phyloP scores from a whole-genome alignment of 805 yeast genomes.

The Candida jianshihensis region DNA sequence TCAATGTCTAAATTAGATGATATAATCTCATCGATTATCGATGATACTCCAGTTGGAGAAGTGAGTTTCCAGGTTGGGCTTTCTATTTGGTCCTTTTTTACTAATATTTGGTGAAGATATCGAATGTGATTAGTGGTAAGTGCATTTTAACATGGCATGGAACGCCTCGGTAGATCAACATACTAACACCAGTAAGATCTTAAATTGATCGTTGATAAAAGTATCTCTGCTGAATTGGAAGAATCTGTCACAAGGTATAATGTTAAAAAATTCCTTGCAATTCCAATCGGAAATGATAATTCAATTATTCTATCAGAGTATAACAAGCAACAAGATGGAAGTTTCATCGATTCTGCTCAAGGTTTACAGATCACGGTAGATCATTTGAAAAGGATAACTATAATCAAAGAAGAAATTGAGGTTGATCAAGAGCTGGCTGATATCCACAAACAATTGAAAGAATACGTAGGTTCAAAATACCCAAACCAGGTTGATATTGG shows the following conservation, averaged over 20 bases:
- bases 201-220: slow-evolving; percentile 34
- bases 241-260: slow-evolving; percentile 36
- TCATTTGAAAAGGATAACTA: slow-evolving; percentile 38
- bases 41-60: slow-evolving; percentile 55
- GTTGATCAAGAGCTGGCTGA: slow-evolving; percentile 13
- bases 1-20: slow-evolving; percentile 10
- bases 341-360: slow-evolving; percentile 44
- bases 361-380: slow-evolving; percentile 53
- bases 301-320: slow-evolving; percentile 39
- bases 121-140: slow-evolving; percentile 28
- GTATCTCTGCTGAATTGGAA: slow-evolving; percentile 26
- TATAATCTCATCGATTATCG: slow-evolving; percentile 24
- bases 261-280: slow-evolving; percentile 29
- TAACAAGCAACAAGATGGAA: slow-evolving; percentile 41
- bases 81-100: too few relatives aligned
- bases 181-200: slow-evolving; percentile 27
- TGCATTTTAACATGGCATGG: not conserved
- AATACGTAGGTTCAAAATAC: slow-evolving; percentile 59
- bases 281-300: slow-evolving; percentile 24
- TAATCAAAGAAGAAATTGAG: slow-evolving; percentile 43
- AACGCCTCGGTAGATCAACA: too few relatives aligned
- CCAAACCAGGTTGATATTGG: slow-evolving; percentile 47
- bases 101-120: slow-evolving; percentile 9
- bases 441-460: slow-evolving; percentile 15
- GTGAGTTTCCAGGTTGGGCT: slow-evolving; percentile 20